Percentiles rank a stretch among this genome's conserved stretches.
Conservation (phyloP, 1,284 basidiomycete species). For the Sphagnurus paluster region DNA sequence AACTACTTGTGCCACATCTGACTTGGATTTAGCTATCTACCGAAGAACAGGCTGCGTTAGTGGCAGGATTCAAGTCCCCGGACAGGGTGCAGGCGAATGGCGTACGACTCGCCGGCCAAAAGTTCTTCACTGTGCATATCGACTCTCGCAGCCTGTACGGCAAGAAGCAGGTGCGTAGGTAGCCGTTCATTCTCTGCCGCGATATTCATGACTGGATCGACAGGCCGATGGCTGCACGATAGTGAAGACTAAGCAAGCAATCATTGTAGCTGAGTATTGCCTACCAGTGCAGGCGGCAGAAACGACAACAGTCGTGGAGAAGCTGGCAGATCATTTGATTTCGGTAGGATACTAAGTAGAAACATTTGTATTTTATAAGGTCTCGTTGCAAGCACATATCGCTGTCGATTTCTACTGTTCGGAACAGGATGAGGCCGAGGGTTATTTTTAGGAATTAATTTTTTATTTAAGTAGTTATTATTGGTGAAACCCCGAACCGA, state of each 20-base stretch:
- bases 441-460: neutral
- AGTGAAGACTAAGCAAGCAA: slow-evolving; percentile 87
- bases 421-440: neutral
- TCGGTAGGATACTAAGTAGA: slow-evolving; percentile 50
- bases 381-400: slow-evolving; percentile 3
- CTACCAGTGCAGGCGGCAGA: slow-evolving; percentile 75
- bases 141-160: slow-evolving; percentile 68
- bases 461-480: no score
- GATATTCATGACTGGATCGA: neutral
- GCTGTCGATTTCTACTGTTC: slow-evolving; percentile 1
- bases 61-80: slow-evolving; percentile 53
- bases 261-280: slow-evolving; percentile 81
- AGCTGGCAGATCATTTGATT: slow-evolving; percentile 82
- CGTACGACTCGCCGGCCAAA: slow-evolving; percentile 70
- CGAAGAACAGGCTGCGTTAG: slow-evolving; percentile 74
- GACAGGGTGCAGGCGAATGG: slow-evolving; percentile 54
- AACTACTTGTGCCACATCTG: neutral
- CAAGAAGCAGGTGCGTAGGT: slow-evolving; percentile 71
- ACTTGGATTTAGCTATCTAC: slow-evolving; percentile 58
- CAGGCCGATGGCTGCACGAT: slow-evolving; percentile 82
- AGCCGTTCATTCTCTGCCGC: neutral
- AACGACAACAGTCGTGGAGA: slow-evolving; percentile 71
- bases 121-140: slow-evolving; percentile 80
- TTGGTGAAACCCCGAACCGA: no score
- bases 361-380: slow-evolving; percentile 18